Percentiles rank a stretch among this genome's conserved stretches.
phyloP scores from a whole-genome alignment of 179 eudicot species.

The Drosera spatulata region DNA sequence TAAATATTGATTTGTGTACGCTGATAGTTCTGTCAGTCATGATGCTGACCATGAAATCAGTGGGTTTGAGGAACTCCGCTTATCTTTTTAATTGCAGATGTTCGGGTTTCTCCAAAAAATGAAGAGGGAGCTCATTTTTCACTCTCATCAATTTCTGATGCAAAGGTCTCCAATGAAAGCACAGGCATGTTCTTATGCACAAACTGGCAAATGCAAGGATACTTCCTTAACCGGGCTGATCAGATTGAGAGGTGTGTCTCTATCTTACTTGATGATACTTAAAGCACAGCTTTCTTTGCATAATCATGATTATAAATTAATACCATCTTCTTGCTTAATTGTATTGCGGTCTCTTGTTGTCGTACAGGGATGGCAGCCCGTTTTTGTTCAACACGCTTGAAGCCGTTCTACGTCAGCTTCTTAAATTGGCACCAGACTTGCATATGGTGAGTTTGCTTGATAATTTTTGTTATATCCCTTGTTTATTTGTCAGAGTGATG shows the following conservation, averaged over 20 bases:
- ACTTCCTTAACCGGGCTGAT: constrained; percentile 72
- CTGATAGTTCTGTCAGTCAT: too few species aligned
- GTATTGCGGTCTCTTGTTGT: not conserved
- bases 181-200: constrained; percentile 56
- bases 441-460: constrained; percentile 56
- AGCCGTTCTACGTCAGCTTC: constrained; percentile 56
- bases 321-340: too few species aligned
- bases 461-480: not conserved
- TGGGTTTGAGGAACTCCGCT: constrained; percentile 5
- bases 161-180: constrained; percentile 21
- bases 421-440: constrained; percentile 84
- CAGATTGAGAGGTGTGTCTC: constrained; percentile 63
- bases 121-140: constrained; percentile 21
- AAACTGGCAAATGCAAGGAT: constrained; percentile 90
- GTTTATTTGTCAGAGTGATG: not conserved
- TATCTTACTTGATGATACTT: not conserved
- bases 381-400: constrained; percentile 72
- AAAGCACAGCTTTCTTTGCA: constrained; percentile 1
- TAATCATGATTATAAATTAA: too few species aligned
- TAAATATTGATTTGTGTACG: too few species aligned
- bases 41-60: not conserved
- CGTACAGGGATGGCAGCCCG: constrained; percentile 67
- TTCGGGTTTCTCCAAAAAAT: constrained; percentile 29
- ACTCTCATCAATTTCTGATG: constrained; percentile 16
- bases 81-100: constrained; percentile 29